Evolutionary conservation across 2,329 filamentous ascomycete genomes (phyloP).

Genomic region (Elsinoe arachidis): DNA sequence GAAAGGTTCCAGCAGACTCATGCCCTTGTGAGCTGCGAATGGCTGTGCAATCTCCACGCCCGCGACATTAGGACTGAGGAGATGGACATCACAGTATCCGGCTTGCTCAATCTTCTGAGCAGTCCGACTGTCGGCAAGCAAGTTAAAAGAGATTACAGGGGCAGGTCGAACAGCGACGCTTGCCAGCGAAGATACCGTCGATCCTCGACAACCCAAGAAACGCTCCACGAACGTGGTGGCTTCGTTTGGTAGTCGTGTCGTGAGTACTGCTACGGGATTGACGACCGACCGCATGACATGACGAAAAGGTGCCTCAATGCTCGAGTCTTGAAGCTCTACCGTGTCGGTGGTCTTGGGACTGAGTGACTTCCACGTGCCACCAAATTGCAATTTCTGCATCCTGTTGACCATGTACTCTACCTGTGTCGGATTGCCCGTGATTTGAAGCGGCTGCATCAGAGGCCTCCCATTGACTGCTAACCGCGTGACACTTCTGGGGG

Average conservation of each 20-base stretch:
- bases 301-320: not conserved
- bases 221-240: not conserved
- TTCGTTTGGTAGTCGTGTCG: conserved; percentile 22
- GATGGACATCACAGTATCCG: conserved; percentile 42
- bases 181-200: conserved; percentile 55
- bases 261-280: conserved; percentile 50
- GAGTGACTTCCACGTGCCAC: not conserved
- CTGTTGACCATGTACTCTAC: not conserved
- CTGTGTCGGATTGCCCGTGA: not conserved
- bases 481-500: not conserved
- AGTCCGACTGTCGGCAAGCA: conserved; percentile 48
- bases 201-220: conserved; percentile 33
- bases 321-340: not conserved
- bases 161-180: conserved; percentile 48
- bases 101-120: conserved; percentile 41
- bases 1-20: conserved; percentile 20
- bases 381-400: not conserved
- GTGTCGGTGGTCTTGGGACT: not conserved
- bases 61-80: conserved; percentile 31
- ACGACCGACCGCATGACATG: conserved; percentile 9
- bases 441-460: not conserved
- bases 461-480: not conserved
- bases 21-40: conserved; percentile 24
- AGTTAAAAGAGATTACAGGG: conserved; percentile 55
- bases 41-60: conserved; percentile 27